phyloP scores from a whole-genome alignment of 306 rosid genomes.

The Cucurbita argyrosperma region DNA sequence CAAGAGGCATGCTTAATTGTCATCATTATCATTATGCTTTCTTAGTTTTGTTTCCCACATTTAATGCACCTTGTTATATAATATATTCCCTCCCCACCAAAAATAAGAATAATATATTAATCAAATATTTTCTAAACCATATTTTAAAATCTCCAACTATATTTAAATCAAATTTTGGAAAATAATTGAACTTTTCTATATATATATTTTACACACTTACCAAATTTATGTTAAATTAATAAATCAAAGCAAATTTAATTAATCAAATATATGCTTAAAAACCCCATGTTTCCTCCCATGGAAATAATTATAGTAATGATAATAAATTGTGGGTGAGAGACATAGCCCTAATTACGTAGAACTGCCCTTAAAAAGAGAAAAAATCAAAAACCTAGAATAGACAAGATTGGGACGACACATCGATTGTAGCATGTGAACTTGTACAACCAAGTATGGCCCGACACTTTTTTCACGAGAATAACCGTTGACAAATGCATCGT shows the following conservation, averaged over 20 bases:
- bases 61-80: not conserved
- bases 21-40: conserved; percentile 2
- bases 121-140: not conserved
- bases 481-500: not conserved
- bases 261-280: not conserved
- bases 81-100: not conserved
- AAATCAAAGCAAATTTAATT: not conserved
- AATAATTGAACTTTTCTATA: no score
- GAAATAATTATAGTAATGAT: not conserved
- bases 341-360: not conserved
- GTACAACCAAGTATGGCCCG: not conserved
- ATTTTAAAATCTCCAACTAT: no score
- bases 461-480: not conserved
- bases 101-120: not conserved
- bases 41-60: not conserved
- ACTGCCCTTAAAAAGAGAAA: not conserved
- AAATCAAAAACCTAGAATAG: not conserved
- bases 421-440: not conserved
- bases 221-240: not conserved
- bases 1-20: not conserved
- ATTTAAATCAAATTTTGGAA: not conserved
- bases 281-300: not conserved
- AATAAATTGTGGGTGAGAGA: not conserved
- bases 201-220: no score
- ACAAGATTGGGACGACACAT: not conserved